Percentiles rank a stretch among this genome's conserved stretches.
These are phyloP conservation scores for Aspergillus sp. DNA, from an alignment of 2,329 filamentous ascomycete genomes.

Conservation along the genomic window DNA sequence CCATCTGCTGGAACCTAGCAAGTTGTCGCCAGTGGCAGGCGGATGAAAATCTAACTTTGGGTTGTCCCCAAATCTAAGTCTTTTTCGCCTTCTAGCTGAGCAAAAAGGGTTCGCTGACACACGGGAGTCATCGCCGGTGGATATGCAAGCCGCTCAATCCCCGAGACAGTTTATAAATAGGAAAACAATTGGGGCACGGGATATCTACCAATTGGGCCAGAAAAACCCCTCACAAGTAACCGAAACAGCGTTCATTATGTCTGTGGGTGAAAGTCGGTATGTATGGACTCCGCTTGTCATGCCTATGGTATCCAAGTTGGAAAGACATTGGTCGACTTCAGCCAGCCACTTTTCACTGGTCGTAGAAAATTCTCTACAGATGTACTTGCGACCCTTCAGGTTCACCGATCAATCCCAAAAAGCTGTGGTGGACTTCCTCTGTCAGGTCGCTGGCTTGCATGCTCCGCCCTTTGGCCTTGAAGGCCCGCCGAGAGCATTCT, in stretches of 20 bases:
- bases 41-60: not conserved
- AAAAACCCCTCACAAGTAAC: not conserved
- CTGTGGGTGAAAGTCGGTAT: not conserved
- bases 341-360: not conserved
- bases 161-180: not conserved
- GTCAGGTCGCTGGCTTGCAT: slow-evolving; percentile 93
- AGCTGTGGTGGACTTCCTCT: slow-evolving; percentile 81
- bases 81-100: not conserved
- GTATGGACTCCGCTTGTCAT: not conserved
- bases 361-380: slow-evolving; percentile 23
- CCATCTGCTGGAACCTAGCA: slow-evolving; percentile 15
- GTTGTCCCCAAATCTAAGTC: not conserved
- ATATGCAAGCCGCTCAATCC: not conserved
- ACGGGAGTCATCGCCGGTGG: not conserved
- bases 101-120: not conserved
- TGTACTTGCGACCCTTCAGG: slow-evolving; percentile 47
- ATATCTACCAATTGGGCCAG: not conserved
- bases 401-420: slow-evolving; percentile 77
- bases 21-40: slow-evolving; percentile 10
- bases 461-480: slow-evolving; percentile 78
- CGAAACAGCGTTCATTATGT: not conserved
- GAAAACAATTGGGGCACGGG: not conserved
- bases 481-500: slow-evolving; percentile 85
- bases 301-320: not conserved
- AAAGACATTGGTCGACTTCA: not conserved